Evolutionary conservation across 2,329 filamentous ascomycete species (phyloP).

Genomic region (Sporothrix luriei): DNA sequence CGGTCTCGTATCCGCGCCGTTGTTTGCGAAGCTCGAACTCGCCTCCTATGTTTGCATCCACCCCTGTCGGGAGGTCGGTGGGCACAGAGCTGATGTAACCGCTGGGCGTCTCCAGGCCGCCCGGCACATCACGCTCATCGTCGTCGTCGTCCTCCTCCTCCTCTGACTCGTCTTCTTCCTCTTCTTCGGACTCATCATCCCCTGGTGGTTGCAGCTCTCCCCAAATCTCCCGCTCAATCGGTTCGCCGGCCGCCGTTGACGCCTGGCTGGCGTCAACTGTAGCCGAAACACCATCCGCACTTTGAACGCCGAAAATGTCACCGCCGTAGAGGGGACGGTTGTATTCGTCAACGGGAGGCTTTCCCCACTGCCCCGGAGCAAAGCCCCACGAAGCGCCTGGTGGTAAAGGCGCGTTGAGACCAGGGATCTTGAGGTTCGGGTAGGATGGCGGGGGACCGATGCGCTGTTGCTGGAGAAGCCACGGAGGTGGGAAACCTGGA

Average conservation of each 20-base stretch:
- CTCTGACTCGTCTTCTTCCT: constrained; percentile 65
- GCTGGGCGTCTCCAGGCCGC: constrained; percentile 76
- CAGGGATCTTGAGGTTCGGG: constrained; percentile 90
- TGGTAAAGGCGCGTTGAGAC: constrained; percentile 89
- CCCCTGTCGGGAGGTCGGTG: constrained; percentile 70
- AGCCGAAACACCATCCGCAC: constrained; percentile 41
- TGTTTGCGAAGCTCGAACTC: constrained; percentile 92
- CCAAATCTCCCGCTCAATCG: constrained; percentile 86
- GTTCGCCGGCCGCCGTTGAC: constrained; percentile 63
- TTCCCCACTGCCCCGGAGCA: constrained; percentile 92
- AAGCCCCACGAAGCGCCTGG: constrained; percentile 92
- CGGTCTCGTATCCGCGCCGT: constrained; percentile 81
- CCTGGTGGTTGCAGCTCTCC: constrained; percentile 83
- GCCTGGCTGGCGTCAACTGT: constrained; percentile 39
- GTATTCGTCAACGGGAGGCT: constrained; percentile 91
- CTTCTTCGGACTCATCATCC: constrained; percentile 72
- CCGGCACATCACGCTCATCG: constrained; percentile 59
- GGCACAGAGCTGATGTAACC: constrained; percentile 79
- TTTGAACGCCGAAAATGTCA: constrained; percentile 83
- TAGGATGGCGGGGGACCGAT: constrained; percentile 93
- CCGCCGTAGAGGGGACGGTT: constrained; percentile 90
- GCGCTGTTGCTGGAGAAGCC: constrained; percentile 95
- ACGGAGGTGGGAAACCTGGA: constrained; percentile 88
- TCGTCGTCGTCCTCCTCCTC: constrained; percentile 71
- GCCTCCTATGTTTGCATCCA: constrained; percentile 73